Base-by-base conservation (phyloP, 768 basidiomycete species). In the Serendipita vermifera region DNA sequence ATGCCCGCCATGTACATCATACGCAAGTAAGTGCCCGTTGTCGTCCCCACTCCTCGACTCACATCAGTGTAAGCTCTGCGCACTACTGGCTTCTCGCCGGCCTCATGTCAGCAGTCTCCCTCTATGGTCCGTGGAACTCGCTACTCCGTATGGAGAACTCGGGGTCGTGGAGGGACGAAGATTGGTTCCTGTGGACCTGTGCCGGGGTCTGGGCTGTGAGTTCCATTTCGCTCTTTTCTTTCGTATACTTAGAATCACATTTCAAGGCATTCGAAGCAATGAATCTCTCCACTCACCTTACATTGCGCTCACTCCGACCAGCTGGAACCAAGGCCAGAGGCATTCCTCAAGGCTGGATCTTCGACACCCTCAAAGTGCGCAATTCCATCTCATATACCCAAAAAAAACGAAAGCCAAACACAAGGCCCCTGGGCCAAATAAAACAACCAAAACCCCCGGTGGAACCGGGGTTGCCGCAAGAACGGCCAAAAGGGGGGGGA, bases 321-420 rank as follows among this genome's bases (percentile, higher is more conserved):
- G 72, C 77, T 22, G 89, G 87, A 14, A 77, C 83, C 4, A 82
- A 79, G 58, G 78, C 75, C 56, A 84, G 94, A 46, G 83, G 77
- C n/a, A 84, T 96, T 62, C 96, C 96, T 0, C 70, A 74, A n/a
- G 94, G 96, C 24, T 94, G 91, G 61, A 93, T 92, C 4, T 99
- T 97, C 71, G 73, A 80, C 55, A 70, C 79, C n/a, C 46, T 51
- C 46, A 51, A 51, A n/a, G 46, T 51, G 46, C 5, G 46, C 29
- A 7, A 51, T 9, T 15, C 5, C 9, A 22, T 22, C 15, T 31
- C 9, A 51, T n/a, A n/a, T n/a, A n/a, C n/a, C n/a, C n/a, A n/a
- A n/a, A n/a, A n/a, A n/a, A n/a, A n/a, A n/a, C n/a, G n/a, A n/a
- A n/a, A n/a, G n/a, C n/a, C n/a, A n/a, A n/a, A n/a, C n/a, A n/a